Evolutionary conservation across 805 yeast genomes (phyloP).

Genomic region (Millerozyma acaciae): DNA sequence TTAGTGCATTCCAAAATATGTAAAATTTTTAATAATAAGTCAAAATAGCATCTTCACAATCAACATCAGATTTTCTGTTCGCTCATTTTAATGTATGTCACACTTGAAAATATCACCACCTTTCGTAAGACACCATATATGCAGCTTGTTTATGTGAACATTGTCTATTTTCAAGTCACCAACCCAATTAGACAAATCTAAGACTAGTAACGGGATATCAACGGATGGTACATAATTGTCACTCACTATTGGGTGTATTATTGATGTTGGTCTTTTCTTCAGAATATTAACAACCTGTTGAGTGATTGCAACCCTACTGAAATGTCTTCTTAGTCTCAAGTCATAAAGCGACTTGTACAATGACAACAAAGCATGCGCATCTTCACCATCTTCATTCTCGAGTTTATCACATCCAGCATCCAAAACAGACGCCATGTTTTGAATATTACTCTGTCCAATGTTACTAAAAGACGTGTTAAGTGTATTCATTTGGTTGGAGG

Average conservation of each 20-base stretch:
- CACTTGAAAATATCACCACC: constrained; percentile 40
- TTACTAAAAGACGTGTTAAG: constrained; percentile 1
- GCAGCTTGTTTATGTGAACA: constrained; percentile 22
- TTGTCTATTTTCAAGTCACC: constrained; percentile 35
- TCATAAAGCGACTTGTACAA: constrained; percentile 35
- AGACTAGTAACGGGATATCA: constrained; percentile 28
- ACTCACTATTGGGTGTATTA: constrained; percentile 34
- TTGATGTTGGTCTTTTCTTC: constrained; percentile 13
- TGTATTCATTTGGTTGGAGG: constrained; percentile 3
- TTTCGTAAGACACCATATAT: constrained; percentile 37
- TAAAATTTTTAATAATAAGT: not conserved
- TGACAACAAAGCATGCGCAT: constrained; percentile 24
- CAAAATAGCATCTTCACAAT: not conserved
- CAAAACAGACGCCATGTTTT: constrained; percentile 20
- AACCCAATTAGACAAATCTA: constrained; percentile 31
- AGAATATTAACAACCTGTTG: constrained; percentile 9
- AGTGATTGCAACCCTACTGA: constrained; percentile 14
- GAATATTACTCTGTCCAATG: constrained; percentile 14
- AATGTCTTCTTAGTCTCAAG: constrained; percentile 31
- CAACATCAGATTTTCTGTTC: not conserved
- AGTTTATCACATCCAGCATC: no score
- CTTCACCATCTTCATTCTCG: not conserved
- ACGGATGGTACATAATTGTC: constrained; percentile 38
- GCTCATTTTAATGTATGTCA: constrained; percentile 2
- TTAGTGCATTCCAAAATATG: constrained; percentile 14